Conservation (phyloP, 768 basidiomycete species). For the Termitomyces sp. region DNA sequence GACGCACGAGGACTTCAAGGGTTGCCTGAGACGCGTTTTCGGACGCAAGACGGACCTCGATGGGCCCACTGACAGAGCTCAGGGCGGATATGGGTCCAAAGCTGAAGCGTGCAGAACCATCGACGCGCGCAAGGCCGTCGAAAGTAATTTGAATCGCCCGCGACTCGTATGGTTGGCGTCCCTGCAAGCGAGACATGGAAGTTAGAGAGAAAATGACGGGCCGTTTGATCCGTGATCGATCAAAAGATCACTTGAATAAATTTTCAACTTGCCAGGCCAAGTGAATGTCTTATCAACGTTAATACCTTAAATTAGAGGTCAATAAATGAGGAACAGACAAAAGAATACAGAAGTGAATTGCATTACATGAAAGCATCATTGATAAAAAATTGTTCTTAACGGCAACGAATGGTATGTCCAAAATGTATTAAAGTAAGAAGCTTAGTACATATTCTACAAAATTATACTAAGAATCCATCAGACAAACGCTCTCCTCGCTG, state of each 20-base stretch:
- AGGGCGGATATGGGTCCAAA: constrained; percentile 54
- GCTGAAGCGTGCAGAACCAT: constrained; percentile 72
- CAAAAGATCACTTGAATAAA: not conserved
- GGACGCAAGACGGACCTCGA: constrained; percentile 64
- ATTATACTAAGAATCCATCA: constrained; percentile 18
- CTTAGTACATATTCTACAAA: not conserved
- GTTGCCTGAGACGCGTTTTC: constrained; percentile 74
- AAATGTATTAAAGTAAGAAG: too few species aligned
- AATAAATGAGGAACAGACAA: too few species aligned
- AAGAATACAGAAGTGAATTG: too few species aligned
- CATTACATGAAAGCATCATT: too few species aligned
- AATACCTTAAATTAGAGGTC: too few species aligned
- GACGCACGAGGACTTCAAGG: constrained; percentile 71
- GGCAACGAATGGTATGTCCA: too few species aligned
- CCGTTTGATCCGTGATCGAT: not conserved
- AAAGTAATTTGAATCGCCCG: constrained; percentile 44
- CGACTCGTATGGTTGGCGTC: constrained; percentile 30
- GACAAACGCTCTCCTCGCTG: constrained; percentile 23
- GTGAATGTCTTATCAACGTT: too few species aligned
- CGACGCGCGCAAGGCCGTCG: constrained; percentile 65
- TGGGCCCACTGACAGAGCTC: constrained; percentile 78
- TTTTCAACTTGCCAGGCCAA: not conserved
- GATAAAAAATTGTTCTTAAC: too few species aligned
- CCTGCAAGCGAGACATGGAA: constrained; percentile 6
- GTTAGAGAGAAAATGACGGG: not conserved